Evolutionary conservation across 2,329 filamentous ascomycete genomes (phyloP), one percentile per base, ranked within the genome.

Genomic region (Trichophyton rubrum): DNA sequence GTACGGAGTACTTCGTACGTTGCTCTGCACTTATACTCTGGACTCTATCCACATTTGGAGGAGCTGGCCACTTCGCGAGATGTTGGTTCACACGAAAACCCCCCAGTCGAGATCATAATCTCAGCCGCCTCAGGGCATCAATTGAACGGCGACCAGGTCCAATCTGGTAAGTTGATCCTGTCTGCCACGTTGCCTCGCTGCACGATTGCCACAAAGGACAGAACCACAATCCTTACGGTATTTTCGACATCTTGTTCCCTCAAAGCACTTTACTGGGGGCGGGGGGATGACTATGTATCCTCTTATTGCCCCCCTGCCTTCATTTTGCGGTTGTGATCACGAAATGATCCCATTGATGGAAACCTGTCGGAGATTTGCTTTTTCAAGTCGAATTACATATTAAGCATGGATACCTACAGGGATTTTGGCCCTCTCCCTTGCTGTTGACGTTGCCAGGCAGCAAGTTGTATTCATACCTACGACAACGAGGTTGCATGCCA

Each of bases 291-390:
- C 47, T 30, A 4, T 33, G 51, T 27, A 55, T 55, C 33, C 33
- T 27, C 49, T 20, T 27, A n/a, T 43, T 43, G 33, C 15, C 27
- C 49, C 27, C 27, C 49, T 55, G 51, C 8, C n/a, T 35, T 15
- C 51, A 9, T 15, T 35, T 35, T 30, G 27, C 51, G 51, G 51
- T 30, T 55, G 24, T 55, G 51, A 35, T n/a, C 15, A 55, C 51
- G n/a, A 35, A 55, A 33, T 8, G 51, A 55, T 55, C 51, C 51
- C 51, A 55, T 55, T 55, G 51, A 55, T 55, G 51, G 51, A 55
- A 55, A 55, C 51, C 6, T n/a, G 51, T 55, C 51, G 51, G 51
- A 55, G 51, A 35, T 55, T 55, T 55, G 51, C 51, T 55, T 55
- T 55, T 55, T 55, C 51, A 35, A 13, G 30, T 33, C 51, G 51